Evolutionary conservation across 1,139 yeast genomes (phyloP).

Genomic region (Saccharomycopsis phalli): DNA sequence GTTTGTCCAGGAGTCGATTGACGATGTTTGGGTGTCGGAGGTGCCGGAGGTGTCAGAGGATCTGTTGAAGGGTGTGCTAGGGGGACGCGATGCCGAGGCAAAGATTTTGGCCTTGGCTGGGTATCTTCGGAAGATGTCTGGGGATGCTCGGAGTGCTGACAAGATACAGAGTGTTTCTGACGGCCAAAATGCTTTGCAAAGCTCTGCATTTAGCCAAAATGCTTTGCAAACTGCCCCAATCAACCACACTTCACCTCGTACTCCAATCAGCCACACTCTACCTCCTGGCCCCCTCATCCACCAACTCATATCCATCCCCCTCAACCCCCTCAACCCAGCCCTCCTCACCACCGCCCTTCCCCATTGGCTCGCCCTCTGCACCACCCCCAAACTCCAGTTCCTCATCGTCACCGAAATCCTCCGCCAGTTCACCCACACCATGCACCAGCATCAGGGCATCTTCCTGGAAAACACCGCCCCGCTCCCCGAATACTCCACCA

Average conservation of each 20-base stretch:
- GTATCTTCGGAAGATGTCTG: neutral
- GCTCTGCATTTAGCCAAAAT: too few species aligned
- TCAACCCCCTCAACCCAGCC: conserved; percentile 49
- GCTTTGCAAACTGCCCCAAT: too few species aligned
- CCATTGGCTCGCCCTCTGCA: conserved; percentile 75
- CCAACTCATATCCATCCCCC: conserved; percentile 62
- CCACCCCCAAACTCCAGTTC: conserved; percentile 49
- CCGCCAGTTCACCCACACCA: conserved; percentile 19
- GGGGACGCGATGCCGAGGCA: conserved; percentile 51
- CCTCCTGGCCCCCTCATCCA: conserved; percentile 3
- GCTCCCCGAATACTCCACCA: conserved; percentile 53
- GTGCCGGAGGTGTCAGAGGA: conserved; percentile 13
- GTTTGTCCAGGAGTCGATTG: conserved; percentile 63
- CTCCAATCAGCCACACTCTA: neutral
- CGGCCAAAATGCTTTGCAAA: too few species aligned
- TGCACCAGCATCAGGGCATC: conserved; percentile 10
- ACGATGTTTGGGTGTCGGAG: conserved; percentile 64
- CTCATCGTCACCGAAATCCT: conserved; percentile 63
- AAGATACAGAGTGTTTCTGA: neutral
- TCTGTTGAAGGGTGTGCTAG: conserved; percentile 9
- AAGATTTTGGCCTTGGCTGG: conserved; percentile 40
- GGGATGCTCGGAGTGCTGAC: neutral
- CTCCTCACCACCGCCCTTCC: conserved; percentile 61
- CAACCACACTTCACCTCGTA: too few species aligned
- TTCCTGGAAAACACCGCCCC: conserved; percentile 5